Evolutionary conservation across 1,284 basidiomycete genomes (phyloP), one percentile per base, ranked within the genome.

Genomic region (Trametes sp.): DNA sequence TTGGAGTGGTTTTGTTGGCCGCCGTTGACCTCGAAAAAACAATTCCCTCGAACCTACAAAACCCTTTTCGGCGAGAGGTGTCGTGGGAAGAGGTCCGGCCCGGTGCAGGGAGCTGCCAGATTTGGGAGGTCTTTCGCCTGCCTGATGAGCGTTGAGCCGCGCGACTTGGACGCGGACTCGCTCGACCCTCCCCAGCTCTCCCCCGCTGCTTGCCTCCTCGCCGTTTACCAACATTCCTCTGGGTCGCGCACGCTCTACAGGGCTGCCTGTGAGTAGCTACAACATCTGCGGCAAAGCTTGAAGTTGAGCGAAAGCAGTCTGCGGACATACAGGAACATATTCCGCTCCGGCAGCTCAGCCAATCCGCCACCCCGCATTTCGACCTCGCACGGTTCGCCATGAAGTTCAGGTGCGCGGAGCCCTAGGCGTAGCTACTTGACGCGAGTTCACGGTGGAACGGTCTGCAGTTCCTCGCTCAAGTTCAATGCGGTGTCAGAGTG

Each of bases 401-500:
- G 86, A 87, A 87, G 73, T 87, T 86, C 70, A 87, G 86, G 86
- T 82, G 54, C 28, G 72, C 57, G 24, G 19, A 3, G 8, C 8
- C 24, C 14, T 28, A 2, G 31, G 31, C 23, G 14, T 11, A 2
- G 24, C 33, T 8, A 29, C 48, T 10, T 2, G 31, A 23, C 38
- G 7, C 11, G 41, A 19, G 23, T 8, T 56, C 33, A 14, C 24
- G 24, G 16, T 26, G 11, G 11, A 28, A 46, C n/a, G n/a, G 35
- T 16, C 24, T n/a, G 13, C 45, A 89, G 87, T 68, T 88, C 87
- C 31, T 90, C 94, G 16, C 84, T 98, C 66, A 94, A 96, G 75
- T 96, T 97, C 79, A 98, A 98, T 73, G 92, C 94, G 24, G 93
- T 96, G 44, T 85, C 95, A 1, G 96, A 98, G 66, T 98, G 96